Base-by-base conservation (phyloP, 1,284 basidiomycete species). In the Ustilago curta region DNA sequence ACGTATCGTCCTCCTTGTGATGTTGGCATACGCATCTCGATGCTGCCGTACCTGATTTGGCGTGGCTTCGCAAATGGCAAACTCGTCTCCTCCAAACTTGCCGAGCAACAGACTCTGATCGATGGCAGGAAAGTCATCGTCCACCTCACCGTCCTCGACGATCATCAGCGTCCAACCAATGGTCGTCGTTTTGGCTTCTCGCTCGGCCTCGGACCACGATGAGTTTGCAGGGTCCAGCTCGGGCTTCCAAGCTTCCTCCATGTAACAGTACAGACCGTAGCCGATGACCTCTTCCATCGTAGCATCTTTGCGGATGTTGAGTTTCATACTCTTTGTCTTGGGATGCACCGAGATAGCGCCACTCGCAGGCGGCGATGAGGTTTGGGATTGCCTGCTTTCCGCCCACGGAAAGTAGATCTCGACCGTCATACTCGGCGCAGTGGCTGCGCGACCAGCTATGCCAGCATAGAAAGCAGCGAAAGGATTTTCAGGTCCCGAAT, bases 91-190 rank as follows among this genome's bases (percentile, higher is more conserved):
- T 48, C 92, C 92, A 86, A 99, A 97, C 81, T 93, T 95, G 37
- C 90, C 89, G 16, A 96, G 91, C 78, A 91, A 91, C 7, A 92
- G 90, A 52, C 90, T 91, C 37, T 96, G 88, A 83, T 98, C 97
- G 12, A 97, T 91, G 2, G 95, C 95, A 31, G 97, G 96, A 81
- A 96, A 99, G 85, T 99, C 97, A 84, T 98, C 96, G 83, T 99
- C 97, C 0, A 98, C 94, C 85, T 97, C 94, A 18, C 97, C 97
- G 84, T 98, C 95, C 82, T 99, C 96, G 8, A 95, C 93, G 61
- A 99, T 95, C 64, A 94, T 88, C 85, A 99, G 85, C n/a, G 94
- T 91, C 95, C 96, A 99, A 0, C 93, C 94, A 1, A 93, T 88
- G 0, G 93, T 92, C 44, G 89, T 91, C 58, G 93, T 86, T 77